Evolutionary conservation across 495 filamentous ascomycete species (phyloP), one percentile per base, ranked within the genome.

Genomic region (Penicillium salamii): DNA sequence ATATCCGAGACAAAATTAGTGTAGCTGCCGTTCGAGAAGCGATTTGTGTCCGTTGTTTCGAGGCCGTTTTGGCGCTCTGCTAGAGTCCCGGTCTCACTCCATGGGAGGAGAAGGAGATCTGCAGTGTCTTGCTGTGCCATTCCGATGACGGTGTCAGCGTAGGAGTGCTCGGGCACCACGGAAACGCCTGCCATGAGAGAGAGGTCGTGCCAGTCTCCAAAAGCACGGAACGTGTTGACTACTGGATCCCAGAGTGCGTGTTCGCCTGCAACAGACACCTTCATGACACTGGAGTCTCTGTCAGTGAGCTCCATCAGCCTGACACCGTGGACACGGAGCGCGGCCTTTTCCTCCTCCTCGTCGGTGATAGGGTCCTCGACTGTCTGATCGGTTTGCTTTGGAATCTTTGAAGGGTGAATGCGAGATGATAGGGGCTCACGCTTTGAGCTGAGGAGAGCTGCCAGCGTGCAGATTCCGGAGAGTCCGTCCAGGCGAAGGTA

Each of bases 261-360:
- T 15, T 91, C 89, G 8, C 91, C 89, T 33, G 83, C 74, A 50
- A 93, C 89, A 0, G 89, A 84, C 5, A 95, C 89, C 57, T 90
- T 87, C 93, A 98, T 98, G 45, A 96, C 91, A 15, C 91, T 88
- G 6, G 93, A 97, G 26, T 87, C 85, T 76, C 93, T 90, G 52
- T 98, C 91, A 1, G 90, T 93, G 18, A 97, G 82, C 61, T 95
- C 89, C 33, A 97, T 68, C 41, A 98, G 74, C 2, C 91, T 87
- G 18, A 96, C 69, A 29, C 91, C 93, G 58, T 96, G 87, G 0
- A 95, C 89, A 61, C 90, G 82, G 3, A 96, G 76, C 1, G 84
- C 79, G 18, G 54, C 32, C 13, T 62, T 46, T 21, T 70, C 59
- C 2, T 55, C 20, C 1, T 67, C 59, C 18, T 53, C 56, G 3